A percentile compares a stretch with the other conserved stretches of the same genome.
phyloP scores from a whole-genome alignment of 164 flowering plant genomes.

The Vitis rupestris region DNA sequence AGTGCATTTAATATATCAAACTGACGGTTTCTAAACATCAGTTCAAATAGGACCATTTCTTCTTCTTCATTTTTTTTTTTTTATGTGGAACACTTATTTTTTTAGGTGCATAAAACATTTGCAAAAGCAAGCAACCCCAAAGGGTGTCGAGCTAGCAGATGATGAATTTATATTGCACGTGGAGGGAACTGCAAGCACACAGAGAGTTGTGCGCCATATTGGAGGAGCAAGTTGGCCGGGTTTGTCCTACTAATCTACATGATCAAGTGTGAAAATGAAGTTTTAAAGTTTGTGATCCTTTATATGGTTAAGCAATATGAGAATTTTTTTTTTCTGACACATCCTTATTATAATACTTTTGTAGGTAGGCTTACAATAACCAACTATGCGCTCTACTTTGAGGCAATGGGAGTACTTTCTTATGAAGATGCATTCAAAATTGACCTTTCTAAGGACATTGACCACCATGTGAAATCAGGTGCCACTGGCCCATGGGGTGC shows the following conservation, averaged over 20 bases:
- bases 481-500: constrained; percentile 99
- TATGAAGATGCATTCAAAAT: constrained; percentile 82
- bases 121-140: constrained; percentile 67
- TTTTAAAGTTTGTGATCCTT: too few relatives aligned
- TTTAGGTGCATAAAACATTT: constrained; percentile 68
- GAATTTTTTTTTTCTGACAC: not conserved
- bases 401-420: constrained; percentile 65
- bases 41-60: too few relatives aligned
- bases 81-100: not conserved
- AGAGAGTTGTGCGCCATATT: constrained; percentile 87
- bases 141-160: constrained; percentile 58
- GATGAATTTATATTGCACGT: constrained; percentile 87
- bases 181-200: constrained; percentile 83
- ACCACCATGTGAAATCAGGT: constrained; percentile 56
- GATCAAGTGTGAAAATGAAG: too few relatives aligned
- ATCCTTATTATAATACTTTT: constrained; percentile 14
- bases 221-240: constrained; percentile 95
- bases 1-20: too few relatives aligned
- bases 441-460: constrained; percentile 60
- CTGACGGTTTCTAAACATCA: too few relatives aligned
- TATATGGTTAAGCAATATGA: too few relatives aligned
- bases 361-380: constrained; percentile 88
- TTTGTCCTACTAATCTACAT: constrained; percentile 17
- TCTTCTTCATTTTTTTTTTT: not conserved
- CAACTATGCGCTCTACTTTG: constrained; percentile 91